Base-by-base conservation (phyloP, 108 stramenopile genomes). In the Nitzschia palea region DNA sequence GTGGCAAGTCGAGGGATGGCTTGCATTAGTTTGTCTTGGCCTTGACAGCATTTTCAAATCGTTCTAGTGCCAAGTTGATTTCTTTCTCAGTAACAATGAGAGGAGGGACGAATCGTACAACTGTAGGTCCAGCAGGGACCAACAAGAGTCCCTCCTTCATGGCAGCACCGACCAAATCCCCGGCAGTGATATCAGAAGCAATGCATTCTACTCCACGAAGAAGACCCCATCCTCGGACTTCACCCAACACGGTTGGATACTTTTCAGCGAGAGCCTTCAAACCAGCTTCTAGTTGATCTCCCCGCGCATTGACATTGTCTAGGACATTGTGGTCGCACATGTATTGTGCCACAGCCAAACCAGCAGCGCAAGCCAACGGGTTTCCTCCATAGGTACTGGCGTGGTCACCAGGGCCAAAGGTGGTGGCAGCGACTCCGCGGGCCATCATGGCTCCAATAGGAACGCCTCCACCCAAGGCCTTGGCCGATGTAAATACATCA, bases 371-470 rank as follows among this genome's bases (percentile, higher is more conserved):
- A 22, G 74, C 94, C 88, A 86, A 90, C n/a, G 80, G 97, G 92
- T 95, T 97, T 40, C 97, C 97, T 18, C 97, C 98, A 65, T 97
- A 99, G 9, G 98, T 99, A 55, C 84, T 81, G 3, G 97, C 97
- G 74, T 99, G 98, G 79, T 95, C 92, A n/a, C 98, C 98, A 14
- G 97, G 97, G 55, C 89, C 88, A 70, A 98, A 95, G 30, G 93
- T 89, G 61, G 83, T 72, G n/a, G 86, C 90, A 0, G 85, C 90
- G 6, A 77, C 90, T 22, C 94, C 96, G 34, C 80, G 69, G 29
- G 91, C 90, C 82, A 99, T 84, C 95, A 99, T 96, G 68, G 98
- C 98, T 40, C 98, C 98, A 59, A 99, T 97, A 8, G 98, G 98
- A 12, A 99, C 95, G 37, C 98, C 98, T 12, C 95, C 97, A 10